Percentiles rank a stretch among this genome's conserved stretches.
Evolutionary conservation across 2,329 filamentous ascomycete species (phyloP).

Genomic region (Aspergillus hortae): DNA sequence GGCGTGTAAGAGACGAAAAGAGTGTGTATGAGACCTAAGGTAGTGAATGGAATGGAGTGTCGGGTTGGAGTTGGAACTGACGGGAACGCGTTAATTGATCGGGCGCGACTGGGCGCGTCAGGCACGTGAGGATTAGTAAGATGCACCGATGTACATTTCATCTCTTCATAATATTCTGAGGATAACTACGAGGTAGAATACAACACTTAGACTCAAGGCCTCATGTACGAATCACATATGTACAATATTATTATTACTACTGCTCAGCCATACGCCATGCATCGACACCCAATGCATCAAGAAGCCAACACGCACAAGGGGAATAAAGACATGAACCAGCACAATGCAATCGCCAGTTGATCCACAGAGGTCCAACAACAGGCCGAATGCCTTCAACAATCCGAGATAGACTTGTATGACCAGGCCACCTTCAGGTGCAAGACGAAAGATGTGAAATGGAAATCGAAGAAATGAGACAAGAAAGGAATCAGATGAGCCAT

Average conservation of each 20-base stretch:
- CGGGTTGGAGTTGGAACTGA: background rate
- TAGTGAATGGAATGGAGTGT: too few species aligned
- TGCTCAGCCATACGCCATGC: conserved; percentile 14
- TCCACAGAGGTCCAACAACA: background rate
- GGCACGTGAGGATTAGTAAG: conserved; percentile 13
- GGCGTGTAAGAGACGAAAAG: background rate
- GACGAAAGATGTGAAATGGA: background rate
- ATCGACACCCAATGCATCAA: conserved; percentile 6
- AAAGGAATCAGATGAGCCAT: background rate
- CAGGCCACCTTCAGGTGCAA: background rate
- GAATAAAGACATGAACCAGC: conserved; percentile 10
- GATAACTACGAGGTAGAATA: too few species aligned
- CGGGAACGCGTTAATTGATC: conserved; percentile 20
- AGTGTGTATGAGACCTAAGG: background rate
- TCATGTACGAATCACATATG: conserved; percentile 11
- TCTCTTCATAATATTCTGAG: too few species aligned
- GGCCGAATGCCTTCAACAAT: background rate
- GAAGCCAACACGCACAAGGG: conserved; percentile 10
- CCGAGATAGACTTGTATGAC: background rate
- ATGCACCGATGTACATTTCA: too few species aligned
- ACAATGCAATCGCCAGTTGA: conserved; percentile 1
- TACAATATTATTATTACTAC: conserved; percentile 23
- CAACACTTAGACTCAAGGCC: too few species aligned
- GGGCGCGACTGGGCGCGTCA: conserved; percentile 10
- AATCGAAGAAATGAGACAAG: background rate